Base-by-base conservation (phyloP, 192 early-diverging fungal species). In the Oehlia diaphana region DNA sequence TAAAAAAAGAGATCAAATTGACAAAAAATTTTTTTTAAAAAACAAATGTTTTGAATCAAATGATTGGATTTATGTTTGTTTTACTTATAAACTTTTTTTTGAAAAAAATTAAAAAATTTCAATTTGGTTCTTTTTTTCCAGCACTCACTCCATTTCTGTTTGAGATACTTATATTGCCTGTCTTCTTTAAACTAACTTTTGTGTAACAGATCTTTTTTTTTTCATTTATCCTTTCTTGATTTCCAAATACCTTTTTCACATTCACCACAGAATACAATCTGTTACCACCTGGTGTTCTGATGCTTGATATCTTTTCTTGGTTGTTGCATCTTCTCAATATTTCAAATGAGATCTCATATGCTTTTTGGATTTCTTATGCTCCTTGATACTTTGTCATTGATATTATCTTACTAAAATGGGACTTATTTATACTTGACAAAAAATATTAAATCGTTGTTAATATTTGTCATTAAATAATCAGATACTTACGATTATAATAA, bases 361-460 rank as follows among this genome's bases (percentile, higher is more conserved):
- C 4, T 68, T 37, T 49, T 72, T 19, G 44, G 19, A 49, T 49
- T 72, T 49, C 21, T 47, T 72, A 47, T 35, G 33, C 39, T 71
- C 33, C 69, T 37, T 4, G 0, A 0, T 72, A 72, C 71, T 47
- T 39, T 21, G 49, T 72, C 4, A 21, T 47, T 50, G 31, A 31
- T 1, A 31, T 31, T 31, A 31, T 31, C 31, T 72, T 72, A 28
- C 13, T 47, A 67, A 47, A 72, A 47, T 9, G n/a, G 12, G 71
- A 58, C 72, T 73, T 73, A 73, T 73, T 73, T 73, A 58, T 73
- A 73, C 21, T 73, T 73, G 12, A 50, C 47, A 73, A 47, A 73
- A 16, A 50, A 73, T 50, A 58, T 73, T n/a, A n/a, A 26, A 26
- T 26, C 26, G 0, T 26, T 26, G 26, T 26, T n/a, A 26, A 26